Percentiles rank a stretch among this genome's conserved stretches.
Conservation (phyloP, 257 asterid species). For the Solanum neorickii region DNA sequence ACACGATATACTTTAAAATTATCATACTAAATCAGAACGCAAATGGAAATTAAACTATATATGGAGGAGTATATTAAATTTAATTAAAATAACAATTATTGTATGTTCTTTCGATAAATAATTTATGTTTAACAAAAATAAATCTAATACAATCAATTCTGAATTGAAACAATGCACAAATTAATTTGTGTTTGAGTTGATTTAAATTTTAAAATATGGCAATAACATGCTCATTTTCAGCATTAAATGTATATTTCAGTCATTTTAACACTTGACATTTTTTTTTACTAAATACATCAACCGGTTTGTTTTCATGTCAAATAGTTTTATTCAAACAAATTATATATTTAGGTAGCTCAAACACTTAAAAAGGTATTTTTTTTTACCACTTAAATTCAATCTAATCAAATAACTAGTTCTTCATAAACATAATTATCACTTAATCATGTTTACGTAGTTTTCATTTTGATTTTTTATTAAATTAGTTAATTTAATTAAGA, state of each 20-base stretch:
- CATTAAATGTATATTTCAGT: background rate
- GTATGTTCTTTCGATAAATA: too few relatives aligned
- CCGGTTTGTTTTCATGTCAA: background rate
- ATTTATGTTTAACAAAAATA: background rate
- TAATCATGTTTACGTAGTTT: background rate
- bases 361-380: background rate
- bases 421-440: background rate
- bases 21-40: background rate
- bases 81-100: too few relatives aligned
- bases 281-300: background rate
- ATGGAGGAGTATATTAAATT: background rate
- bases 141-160: background rate
- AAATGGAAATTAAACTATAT: too few relatives aligned
- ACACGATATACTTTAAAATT: background rate
- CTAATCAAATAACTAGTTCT: background rate
- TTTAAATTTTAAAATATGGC: background rate
- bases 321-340: background rate
- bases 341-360: background rate
- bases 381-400: background rate
- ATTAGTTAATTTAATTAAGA: background rate
- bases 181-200: background rate
- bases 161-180: background rate
- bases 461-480: background rate
- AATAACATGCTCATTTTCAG: background rate
- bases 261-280: background rate